These are phyloP conservation scores for Pichia sp. DNA, from an alignment of 1,139 yeast genomes.

Conservation along the genomic window DNA sequence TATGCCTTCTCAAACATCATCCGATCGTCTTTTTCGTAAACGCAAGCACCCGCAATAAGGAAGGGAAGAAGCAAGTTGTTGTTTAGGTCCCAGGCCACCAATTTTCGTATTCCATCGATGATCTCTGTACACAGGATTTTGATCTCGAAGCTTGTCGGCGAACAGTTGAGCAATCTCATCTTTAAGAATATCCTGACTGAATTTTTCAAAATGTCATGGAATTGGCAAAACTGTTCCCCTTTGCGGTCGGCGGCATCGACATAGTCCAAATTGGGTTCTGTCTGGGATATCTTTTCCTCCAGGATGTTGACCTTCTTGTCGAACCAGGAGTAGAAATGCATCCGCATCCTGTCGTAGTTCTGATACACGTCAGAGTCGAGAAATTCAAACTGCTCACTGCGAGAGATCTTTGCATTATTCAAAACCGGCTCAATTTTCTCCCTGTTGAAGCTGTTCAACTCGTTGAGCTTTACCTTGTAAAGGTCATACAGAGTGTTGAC, in stretches of 20 bases:
- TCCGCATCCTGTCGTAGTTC: conserved; percentile 17
- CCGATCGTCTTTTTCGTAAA: background rate
- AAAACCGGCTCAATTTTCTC: conserved; percentile 2
- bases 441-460: conserved; percentile 9
- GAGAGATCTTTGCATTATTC: conserved; percentile 2
- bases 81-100: background rate
- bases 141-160: background rate
- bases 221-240: conserved; percentile 10
- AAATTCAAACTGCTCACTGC: conserved; percentile 12
- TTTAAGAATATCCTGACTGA: conserved; percentile 5
- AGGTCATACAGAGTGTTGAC: conserved; percentile 22
- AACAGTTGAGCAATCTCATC: background rate
- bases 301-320: conserved; percentile 14
- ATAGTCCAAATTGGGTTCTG: background rate
- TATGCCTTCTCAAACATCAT: background rate
- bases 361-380: conserved; percentile 14
- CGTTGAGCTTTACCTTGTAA: conserved; percentile 12
- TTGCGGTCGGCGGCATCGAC: background rate
- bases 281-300: conserved; percentile 11
- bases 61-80: background rate
- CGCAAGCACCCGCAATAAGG: background rate
- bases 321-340: conserved; percentile 23
- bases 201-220: conserved; percentile 21
- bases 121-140: background rate
- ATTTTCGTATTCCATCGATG: background rate